These are phyloP conservation scores for Mortierella sp. DNA, from an alignment of 371 early-diverging fungal genomes.

Conservation along the genomic window DNA sequence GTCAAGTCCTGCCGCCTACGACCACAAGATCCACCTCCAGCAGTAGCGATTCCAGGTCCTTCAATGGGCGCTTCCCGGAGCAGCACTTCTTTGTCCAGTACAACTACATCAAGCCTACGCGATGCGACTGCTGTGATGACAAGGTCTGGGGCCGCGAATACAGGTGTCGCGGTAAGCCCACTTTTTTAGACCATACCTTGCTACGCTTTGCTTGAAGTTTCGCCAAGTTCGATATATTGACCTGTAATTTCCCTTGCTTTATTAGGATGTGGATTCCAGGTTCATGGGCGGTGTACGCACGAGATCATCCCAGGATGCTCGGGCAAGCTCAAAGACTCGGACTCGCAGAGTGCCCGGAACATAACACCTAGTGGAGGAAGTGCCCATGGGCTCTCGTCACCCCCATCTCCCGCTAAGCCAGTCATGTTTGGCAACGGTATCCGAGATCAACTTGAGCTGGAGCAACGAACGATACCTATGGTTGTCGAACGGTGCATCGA, in stretches of 20 bases:
- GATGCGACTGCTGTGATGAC: constrained; percentile 87
- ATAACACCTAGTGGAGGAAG: constrained; percentile 25
- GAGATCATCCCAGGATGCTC: constrained; percentile 34
- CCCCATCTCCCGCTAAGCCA: constrained; percentile 37
- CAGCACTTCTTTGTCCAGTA: constrained; percentile 73
- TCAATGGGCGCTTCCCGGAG: constrained; percentile 49
- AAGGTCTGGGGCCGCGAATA: constrained; percentile 83
- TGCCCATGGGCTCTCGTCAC: constrained; percentile 15
- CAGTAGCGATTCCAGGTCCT: constrained; percentile 42
- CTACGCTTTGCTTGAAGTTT: too few relatives aligned
- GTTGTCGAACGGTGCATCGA: constrained; percentile 83
- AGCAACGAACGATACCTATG: constrained; percentile 71
- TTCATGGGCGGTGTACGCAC: constrained; percentile 69
- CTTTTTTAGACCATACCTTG: too few relatives aligned
- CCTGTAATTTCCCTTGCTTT: not conserved
- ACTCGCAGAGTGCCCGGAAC: constrained; percentile 32
- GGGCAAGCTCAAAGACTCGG: constrained; percentile 24
- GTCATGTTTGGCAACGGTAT: constrained; percentile 72
- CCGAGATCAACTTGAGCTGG: constrained; percentile 61
- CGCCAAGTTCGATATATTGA: too few relatives aligned
- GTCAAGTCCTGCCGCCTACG: constrained; percentile 23
- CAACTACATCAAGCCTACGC: constrained; percentile 73
- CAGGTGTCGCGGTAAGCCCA: constrained; percentile 74
- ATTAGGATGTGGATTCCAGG: constrained; percentile 65
- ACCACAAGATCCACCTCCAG: constrained; percentile 18